Conservation (phyloP, 164 flowering plant species). For the Echeveria elegans region DNA sequence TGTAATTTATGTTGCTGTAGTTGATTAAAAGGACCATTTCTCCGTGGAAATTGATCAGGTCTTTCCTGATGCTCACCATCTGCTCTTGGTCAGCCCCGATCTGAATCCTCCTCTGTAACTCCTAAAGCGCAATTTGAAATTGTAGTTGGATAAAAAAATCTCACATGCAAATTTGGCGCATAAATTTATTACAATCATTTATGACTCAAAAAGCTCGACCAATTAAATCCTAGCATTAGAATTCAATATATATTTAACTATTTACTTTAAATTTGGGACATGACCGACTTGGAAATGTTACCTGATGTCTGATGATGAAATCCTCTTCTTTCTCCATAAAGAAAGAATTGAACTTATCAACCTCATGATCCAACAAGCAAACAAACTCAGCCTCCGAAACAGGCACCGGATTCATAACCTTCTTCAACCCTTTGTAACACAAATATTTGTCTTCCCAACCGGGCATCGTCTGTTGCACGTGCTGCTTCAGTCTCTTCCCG, state of each 20-base stretch:
- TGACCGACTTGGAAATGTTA: slow-evolving; percentile 12
- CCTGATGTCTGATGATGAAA: slow-evolving; percentile 67
- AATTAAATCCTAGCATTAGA: too few relatives aligned
- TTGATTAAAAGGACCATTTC: slow-evolving; percentile 85
- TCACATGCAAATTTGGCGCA: background rate
- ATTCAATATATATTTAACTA: background rate
- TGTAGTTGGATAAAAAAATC: too few relatives aligned
- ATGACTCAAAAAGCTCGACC: too few relatives aligned
- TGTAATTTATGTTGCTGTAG: slow-evolving; percentile 80
- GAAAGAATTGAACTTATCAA: slow-evolving; percentile 83
- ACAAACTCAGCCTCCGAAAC: slow-evolving; percentile 36
- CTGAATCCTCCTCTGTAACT: slow-evolving; percentile 54
- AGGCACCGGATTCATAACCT: slow-evolving; percentile 8
- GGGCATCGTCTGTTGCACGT: slow-evolving; percentile 60
- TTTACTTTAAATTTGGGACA: background rate
- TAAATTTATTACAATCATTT: too few relatives aligned
- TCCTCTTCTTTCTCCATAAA: slow-evolving; percentile 85
- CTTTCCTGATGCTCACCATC: slow-evolving; percentile 53
- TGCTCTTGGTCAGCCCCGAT: slow-evolving; percentile 37
- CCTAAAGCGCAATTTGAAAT: slow-evolving; percentile 32
- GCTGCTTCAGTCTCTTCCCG: slow-evolving; percentile 71
- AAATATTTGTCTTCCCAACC: slow-evolving; percentile 77
- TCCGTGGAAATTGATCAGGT: slow-evolving; percentile 74
- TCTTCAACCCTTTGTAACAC: slow-evolving; percentile 72
- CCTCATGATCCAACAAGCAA: slow-evolving; percentile 49